Evolutionary conservation across 108 stramenopile genomes (phyloP), one percentile per base, ranked within the genome.

Genomic region (Stephanodiscus triporus): DNA sequence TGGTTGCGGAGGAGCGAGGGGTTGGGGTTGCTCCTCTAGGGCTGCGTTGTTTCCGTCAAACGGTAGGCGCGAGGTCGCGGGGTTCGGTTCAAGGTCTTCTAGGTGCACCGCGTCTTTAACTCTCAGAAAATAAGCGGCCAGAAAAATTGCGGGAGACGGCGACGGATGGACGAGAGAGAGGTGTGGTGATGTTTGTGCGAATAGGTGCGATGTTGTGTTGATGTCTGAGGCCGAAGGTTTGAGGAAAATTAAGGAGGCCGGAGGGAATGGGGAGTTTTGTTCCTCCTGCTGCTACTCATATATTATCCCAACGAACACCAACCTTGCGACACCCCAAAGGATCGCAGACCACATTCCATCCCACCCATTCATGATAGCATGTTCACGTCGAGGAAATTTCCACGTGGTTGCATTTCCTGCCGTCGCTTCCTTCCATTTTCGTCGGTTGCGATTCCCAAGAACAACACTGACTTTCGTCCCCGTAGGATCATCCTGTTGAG

Each of bases 401-500:
- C 13, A 45, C 14, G 43, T 40, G 34, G 60, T 3, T 37, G 7
- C 60, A 61, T 61, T 20, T 22, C 36, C 30, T 27, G 27, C 56
- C 30, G 56, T 29, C 56, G 56, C 30, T 57, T 24, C 32, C 30
- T 27, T 57, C 56, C 30, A 59, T 59, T 59, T 42, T 61, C 60
- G 22, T 61, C 60, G 30, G 60, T 36, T 40, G 20, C 29, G 6
- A 49, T n/a, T 22, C n/a, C 60, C 2, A 36, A 20, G 11, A 61
- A 17, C 36, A 61, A 43, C n/a, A 4, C 10, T 0, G 60, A 61
- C 36, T 61, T 61, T 61, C 60, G 60, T 61, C 60, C 60, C 27
- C 73, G 51, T 62, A 87, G 88, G 29, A 89, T 94, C 45, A 88
- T 94, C 26, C 66, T 94, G 10, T 60, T 88, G 32, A 72, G 93